Evolutionary conservation across 805 yeast species (phyloP).

Genomic region (Brettanomyces sp.): DNA sequence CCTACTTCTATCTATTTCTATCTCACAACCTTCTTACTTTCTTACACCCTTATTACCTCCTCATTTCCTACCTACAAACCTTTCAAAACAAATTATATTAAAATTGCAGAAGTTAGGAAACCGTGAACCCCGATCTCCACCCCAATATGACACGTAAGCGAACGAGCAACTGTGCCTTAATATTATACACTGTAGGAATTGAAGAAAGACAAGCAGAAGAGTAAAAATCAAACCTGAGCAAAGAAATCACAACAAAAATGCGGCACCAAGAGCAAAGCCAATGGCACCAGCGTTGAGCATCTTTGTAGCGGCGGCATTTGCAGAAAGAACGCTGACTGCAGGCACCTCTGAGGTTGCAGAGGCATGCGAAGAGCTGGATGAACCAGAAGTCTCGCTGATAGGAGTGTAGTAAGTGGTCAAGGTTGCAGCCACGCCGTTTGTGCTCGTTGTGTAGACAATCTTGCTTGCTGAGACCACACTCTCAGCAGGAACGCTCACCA

Average conservation of each 20-base stretch:
- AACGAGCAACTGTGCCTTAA: neutral
- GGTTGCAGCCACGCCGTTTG: constrained; percentile 16
- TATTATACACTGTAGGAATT: neutral
- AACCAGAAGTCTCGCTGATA: constrained; percentile 2
- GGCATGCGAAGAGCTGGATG: neutral
- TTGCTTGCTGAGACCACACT: constrained; percentile 8
- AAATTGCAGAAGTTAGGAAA: too few relatives aligned
- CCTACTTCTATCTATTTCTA: too few relatives aligned
- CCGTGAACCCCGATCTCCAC: neutral
- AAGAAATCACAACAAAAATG: neutral
- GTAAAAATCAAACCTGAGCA: too few relatives aligned
- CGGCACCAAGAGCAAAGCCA: constrained; percentile 1
- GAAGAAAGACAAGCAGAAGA: neutral
- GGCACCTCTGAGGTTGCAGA: neutral
- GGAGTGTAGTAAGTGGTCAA: constrained; percentile 16
- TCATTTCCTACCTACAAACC: too few relatives aligned
- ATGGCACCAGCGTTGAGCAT: neutral
- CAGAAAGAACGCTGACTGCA: neutral
- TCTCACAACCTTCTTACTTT: too few relatives aligned
- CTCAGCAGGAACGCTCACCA: constrained; percentile 13
- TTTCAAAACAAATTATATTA: too few relatives aligned
- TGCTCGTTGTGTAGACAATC: constrained; percentile 16
- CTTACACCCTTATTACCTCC: too few relatives aligned
- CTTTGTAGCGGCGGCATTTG: neutral
- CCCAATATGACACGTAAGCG: neutral